Percentiles rank a stretch among this genome's conserved stretches.
phyloP scores from a whole-genome alignment of 2,329 filamentous ascomycete genomes.

The Emergomyces orientalis region DNA sequence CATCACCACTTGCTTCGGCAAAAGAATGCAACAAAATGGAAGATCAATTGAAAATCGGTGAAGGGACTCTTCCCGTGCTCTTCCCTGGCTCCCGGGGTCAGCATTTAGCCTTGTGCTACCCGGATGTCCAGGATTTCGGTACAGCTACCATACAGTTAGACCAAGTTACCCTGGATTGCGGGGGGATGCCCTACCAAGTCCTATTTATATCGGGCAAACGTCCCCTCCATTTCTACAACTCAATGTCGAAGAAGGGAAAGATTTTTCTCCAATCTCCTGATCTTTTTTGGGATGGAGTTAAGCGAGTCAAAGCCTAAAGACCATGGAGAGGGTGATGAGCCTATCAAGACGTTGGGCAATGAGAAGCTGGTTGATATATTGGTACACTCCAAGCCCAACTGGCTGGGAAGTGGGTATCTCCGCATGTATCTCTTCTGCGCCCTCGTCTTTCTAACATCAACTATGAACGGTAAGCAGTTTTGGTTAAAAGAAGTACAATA shows the following conservation, averaged over 20 bases:
- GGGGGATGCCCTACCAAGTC: neutral
- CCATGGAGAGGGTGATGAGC: neutral
- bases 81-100: neutral
- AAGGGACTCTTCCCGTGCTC: neutral
- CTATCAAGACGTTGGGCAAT: neutral
- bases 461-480: conserved; percentile 16
- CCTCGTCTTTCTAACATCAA: conserved; percentile 18
- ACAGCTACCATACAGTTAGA: neutral
- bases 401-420: conserved; percentile 15
- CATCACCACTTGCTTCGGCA: neutral
- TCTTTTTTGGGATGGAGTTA: neutral
- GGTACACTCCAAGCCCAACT: conserved; percentile 12
- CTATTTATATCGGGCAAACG: neutral
- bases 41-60: neutral
- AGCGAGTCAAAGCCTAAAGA: neutral
- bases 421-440: conserved; percentile 15
- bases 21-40: neutral
- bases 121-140: neutral
- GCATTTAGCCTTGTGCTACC: neutral
- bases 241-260: neutral
- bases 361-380: conserved; percentile 7
- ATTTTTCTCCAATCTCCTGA: neutral
- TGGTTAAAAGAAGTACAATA: neutral
- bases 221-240: neutral
- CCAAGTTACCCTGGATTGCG: neutral